A percentile compares a stretch with the other conserved stretches of the same genome.
Evolutionary conservation across 2,329 filamentous ascomycete species (phyloP).

Genomic region (Diaporthe sp.): DNA sequence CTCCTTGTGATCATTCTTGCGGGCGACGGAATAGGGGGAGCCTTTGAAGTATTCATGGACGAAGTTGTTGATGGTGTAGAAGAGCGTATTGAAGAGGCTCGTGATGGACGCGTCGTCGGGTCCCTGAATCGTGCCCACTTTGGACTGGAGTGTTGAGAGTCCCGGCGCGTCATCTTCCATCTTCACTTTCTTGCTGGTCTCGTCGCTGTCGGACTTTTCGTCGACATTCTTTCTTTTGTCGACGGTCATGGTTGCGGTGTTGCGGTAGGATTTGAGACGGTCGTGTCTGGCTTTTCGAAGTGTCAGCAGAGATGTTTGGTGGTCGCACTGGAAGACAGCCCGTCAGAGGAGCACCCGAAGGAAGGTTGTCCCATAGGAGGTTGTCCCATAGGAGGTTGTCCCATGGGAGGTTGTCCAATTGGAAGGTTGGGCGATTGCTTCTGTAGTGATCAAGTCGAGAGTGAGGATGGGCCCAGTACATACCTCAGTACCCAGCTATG

Average conservation of each 20-base stretch:
- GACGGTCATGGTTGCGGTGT: background rate
- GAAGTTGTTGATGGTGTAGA: background rate
- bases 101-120: background rate
- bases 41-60: background rate
- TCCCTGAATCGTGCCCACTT: background rate
- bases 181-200: background rate
- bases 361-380: too few species aligned
- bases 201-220: too few species aligned
- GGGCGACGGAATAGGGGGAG: accelerated
- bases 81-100: accelerated
- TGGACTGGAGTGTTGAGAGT: background rate
- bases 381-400: too few species aligned
- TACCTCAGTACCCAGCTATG: background rate
- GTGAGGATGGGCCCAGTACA: background rate
- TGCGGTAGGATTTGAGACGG: background rate
- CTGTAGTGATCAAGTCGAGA: too few species aligned
- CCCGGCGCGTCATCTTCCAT: too few species aligned
- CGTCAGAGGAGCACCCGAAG: background rate
- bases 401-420: background rate
- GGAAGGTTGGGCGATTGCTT: background rate
- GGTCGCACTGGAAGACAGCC: background rate
- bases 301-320: background rate
- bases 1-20: accelerated
- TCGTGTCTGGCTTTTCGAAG: accelerated
- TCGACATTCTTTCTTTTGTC: background rate